Base-by-base conservation (phyloP, 2,329 filamentous ascomycete genomes). In the Ophiostoma piceae region DNA sequence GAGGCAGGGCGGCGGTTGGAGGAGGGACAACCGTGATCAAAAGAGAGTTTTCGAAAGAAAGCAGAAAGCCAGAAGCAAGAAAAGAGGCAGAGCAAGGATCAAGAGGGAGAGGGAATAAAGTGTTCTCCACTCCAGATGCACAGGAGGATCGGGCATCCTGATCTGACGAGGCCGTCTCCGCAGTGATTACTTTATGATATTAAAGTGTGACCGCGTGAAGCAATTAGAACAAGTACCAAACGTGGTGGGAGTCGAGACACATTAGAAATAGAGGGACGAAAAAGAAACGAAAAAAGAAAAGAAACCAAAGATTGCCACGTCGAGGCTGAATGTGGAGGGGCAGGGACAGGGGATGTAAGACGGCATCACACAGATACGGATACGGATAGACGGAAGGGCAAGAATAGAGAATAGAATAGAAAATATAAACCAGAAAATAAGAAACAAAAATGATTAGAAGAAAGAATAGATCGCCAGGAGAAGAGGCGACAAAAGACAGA, bases 311-410 rank as follows among this genome's bases (percentile, higher is more conserved):
- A 12, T 62, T 32, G 57, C 26, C 57, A 62, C 12, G 14, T 62
- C 57, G 57, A 62, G 57, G 57, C 26, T 62, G 57, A 62, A 32
- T 62, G 26, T 62, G 57, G 51, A 11, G 51, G 4, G 57, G 57
- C 26, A 32, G 57, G 57, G 57, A 26, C 26, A 62, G 57, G 57
- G 57, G 57, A 62, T 62, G 26, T 12, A 16, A 62, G 57, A 29
- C 26, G 26, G 26, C 26, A 29, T 29, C 26, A 29, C 26, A 29
- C 26, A 29, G 22, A 32, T 16, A 47, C 7, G 16, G 16, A 47
- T 16, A 47, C 43, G 43, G 43, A 47, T 47, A 32, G 22, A 62
- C 26, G 57, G n/a, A 57, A 19, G 16, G 19, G 32, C 5, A 39
- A 14, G 12, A 19, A 1, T 9, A 3, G 7, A 54, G 26, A 41